Conservation (phyloP, 768 basidiomycete genomes). For the Amanita pseudoporphyria region DNA sequence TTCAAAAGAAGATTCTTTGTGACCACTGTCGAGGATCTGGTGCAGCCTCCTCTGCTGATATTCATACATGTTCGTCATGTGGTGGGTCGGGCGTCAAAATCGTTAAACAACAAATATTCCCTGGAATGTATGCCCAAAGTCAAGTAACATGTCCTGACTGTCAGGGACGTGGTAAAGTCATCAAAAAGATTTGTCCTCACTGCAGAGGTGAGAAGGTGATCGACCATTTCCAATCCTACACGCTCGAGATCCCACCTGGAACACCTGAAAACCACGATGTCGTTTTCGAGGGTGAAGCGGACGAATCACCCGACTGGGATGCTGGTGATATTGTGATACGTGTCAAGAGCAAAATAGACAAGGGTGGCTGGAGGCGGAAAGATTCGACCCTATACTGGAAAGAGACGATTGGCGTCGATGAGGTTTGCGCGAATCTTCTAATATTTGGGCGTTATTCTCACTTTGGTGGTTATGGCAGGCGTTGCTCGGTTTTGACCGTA, state of each 20-base stretch:
- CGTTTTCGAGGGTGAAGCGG: constrained; percentile 92
- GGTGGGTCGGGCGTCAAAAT: constrained; percentile 80
- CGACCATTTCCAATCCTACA: constrained; percentile 72
- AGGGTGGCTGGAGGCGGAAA: constrained; percentile 82
- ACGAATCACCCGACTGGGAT: constrained; percentile 95
- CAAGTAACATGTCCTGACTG: constrained; percentile 82
- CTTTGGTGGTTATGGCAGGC: constrained; percentile 42
- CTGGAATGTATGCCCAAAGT: constrained; percentile 90
- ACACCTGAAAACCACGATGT: constrained; percentile 92
- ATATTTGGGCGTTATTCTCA: neutral
- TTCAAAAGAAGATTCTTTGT: constrained; percentile 87
- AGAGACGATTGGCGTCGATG: constrained; percentile 84
- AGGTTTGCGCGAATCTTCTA: constrained; percentile 44
- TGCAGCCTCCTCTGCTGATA: constrained; percentile 81
- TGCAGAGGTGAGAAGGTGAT: constrained; percentile 78
- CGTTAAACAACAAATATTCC: constrained; percentile 90
- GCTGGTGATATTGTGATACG: constrained; percentile 87
- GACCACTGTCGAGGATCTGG: constrained; percentile 96
- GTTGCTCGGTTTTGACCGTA: constrained; percentile 90
- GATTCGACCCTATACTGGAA: constrained; percentile 88
- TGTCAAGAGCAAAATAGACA: constrained; percentile 67
- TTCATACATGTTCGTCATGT: constrained; percentile 81
- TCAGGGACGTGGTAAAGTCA: constrained; percentile 71
- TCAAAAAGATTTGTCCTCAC: constrained; percentile 71
- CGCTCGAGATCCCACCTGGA: constrained; percentile 77